Evolutionary conservation across 495 filamentous ascomycete genomes (phyloP).

Genomic region (Podospora tetraspora): DNA sequence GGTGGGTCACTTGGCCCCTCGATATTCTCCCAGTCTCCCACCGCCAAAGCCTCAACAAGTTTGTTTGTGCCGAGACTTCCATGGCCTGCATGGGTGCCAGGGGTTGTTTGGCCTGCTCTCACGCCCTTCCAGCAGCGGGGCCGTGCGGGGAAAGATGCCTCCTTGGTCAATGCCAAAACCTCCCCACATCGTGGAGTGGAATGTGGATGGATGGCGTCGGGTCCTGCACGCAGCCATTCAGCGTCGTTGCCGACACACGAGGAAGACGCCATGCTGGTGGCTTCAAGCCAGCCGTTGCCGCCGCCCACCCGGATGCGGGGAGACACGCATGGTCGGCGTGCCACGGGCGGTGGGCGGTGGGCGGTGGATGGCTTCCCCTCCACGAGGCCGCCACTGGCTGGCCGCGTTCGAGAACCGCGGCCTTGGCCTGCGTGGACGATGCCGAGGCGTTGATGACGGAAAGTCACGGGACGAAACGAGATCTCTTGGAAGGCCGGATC

Average conservation of each 20-base stretch:
- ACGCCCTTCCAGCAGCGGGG: background rate
- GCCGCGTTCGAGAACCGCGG: slow-evolving; percentile 2
- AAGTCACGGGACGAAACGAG: background rate
- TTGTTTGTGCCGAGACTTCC: background rate
- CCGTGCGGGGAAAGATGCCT: background rate
- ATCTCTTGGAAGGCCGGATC: no score
- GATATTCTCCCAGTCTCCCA: background rate
- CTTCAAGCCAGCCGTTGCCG: slow-evolving; percentile 12
- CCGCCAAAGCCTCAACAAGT: background rate
- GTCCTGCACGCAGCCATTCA: slow-evolving; percentile 9
- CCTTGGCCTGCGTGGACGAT: slow-evolving; percentile 7
- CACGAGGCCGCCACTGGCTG: background rate
- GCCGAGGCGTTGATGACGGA: background rate
- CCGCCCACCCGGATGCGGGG: slow-evolving; percentile 5
- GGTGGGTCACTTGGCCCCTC: background rate
- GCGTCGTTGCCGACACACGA: slow-evolving; percentile 14
- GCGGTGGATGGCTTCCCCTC: background rate
- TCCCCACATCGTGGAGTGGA: background rate
- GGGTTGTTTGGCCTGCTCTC: background rate
- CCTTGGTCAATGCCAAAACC: background rate
- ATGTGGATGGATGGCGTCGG: slow-evolving; percentile 8
- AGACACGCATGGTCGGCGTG: slow-evolving; percentile 12
- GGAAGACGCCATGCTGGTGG: slow-evolving; percentile 6
- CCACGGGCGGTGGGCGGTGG: slow-evolving; percentile 1
- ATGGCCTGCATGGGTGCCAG: background rate